Base-by-base conservation (phyloP, 495 filamentous ascomycete species). In the Aspergillus campestris region DNA sequence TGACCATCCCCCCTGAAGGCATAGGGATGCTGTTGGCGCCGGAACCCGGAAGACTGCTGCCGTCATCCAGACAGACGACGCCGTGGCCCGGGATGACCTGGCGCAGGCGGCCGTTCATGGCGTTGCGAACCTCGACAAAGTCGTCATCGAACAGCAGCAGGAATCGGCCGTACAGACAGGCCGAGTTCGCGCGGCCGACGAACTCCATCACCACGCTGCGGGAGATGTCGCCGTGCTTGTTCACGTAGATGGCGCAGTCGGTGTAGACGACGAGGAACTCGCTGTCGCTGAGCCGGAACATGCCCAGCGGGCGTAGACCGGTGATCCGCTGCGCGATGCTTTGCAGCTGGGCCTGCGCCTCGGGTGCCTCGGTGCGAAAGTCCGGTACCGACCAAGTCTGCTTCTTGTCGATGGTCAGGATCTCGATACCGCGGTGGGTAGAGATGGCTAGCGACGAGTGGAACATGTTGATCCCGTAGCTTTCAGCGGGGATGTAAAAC, bases 401-500 rank as follows among this genome's bases (percentile, higher is more conserved):
- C 60, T 99, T 99, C 69, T 95, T 95, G 63, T 99, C 92, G 27
- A 99, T 77, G 6, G 87, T 95, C 60, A 99, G 77, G 32, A 97
- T 85, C 63, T 99, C 92, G 53, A 99, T 88, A n/a, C 92, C 91
- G 45, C 84, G 85, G 18, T 85, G 77, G 3, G 92, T 97, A 14
- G 87, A 81, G 34, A 99, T 87, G 24, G 92, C 87, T 27, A 99
- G 85, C 43, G 85, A 89, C 1, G 80, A 83, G 62, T 95, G 87
- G 77, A 97, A 97, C 38, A 99, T 79, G 66, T 96, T 95, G 56
- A 99, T 86, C 24, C 84, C 83, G 64, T 84, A 95, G 58, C 87
- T 92, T 59, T 99, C 92, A n/a, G 87, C 82, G 6, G 92, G 91
- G 52, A 99, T 91, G 67, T 96, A 99, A 66, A 99, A 99, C 44